Conservation (phyloP, 83 land plant species). For the Diphasiastrum complanatum region DNA sequence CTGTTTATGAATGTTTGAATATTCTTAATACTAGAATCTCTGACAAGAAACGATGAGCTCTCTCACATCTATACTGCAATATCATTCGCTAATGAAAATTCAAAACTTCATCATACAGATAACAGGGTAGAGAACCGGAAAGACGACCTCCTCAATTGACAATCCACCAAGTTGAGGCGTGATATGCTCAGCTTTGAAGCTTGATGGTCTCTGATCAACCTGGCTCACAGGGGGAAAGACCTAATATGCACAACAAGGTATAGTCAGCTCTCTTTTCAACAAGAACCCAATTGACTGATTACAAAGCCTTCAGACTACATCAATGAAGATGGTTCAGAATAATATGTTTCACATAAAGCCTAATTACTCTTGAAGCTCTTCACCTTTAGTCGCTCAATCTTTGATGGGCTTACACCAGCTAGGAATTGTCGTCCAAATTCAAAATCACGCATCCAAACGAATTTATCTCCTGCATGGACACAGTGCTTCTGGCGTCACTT, state of each 20-base stretch:
- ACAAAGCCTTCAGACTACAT: not conserved
- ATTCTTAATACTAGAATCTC: not conserved
- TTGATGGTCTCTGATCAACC: conserved; percentile 55
- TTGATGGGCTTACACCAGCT: conserved; percentile 24
- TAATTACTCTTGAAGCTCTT: not conserved
- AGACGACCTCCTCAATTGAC: conserved; percentile 41
- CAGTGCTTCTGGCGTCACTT: not conserved
- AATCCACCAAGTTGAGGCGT: conserved; percentile 47
- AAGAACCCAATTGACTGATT: conserved; percentile 1
- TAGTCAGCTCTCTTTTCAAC: not conserved
- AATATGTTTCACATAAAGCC: not conserved
- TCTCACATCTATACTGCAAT: not conserved
- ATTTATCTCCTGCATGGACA: conserved; percentile 21
- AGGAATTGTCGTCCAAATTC: conserved; percentile 29
- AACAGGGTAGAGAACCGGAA: not conserved
- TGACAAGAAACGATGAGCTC: not conserved
- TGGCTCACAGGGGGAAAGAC: conserved; percentile 58
- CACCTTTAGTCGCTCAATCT: conserved; percentile 23
- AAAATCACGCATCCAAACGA: conserved; percentile 23
- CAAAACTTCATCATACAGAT: not conserved
- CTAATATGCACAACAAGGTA: conserved; percentile 36
- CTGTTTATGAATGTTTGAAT: too few species aligned
- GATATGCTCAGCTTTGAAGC: conserved; percentile 50
- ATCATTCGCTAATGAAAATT: not conserved
- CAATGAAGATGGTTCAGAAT: not conserved